A percentile compares a stretch with the other conserved stretches of the same genome.
Evolutionary conservation across 1,284 basidiomycete genomes (phyloP).

Genomic region (Cystobasidium slooffiae): DNA sequence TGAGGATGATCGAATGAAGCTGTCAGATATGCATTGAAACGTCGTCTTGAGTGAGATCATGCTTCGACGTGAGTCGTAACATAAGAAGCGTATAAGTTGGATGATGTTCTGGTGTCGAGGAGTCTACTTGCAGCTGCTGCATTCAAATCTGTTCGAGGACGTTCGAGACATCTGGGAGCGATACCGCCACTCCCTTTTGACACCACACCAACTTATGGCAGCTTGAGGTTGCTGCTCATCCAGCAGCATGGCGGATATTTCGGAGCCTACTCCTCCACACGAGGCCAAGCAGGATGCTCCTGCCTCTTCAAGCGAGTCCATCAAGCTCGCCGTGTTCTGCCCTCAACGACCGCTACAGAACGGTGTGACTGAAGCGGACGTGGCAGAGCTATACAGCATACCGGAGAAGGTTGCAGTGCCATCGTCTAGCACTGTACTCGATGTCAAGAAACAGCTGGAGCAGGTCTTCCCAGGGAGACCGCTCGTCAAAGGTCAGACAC

Average conservation of each 20-base stretch:
- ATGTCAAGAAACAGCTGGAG: slow-evolving; percentile 36
- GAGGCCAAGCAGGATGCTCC: neutral
- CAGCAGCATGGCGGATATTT: slow-evolving; percentile 1
- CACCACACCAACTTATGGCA: neutral
- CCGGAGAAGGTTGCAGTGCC: slow-evolving; percentile 18
- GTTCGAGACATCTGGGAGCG: neutral
- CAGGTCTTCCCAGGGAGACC: slow-evolving; percentile 26
- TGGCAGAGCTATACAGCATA: neutral
- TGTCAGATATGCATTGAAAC: too few species aligned
- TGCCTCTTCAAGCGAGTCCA: neutral
- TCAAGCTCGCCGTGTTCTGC: slow-evolving; percentile 38
- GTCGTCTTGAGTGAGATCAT: too few species aligned
- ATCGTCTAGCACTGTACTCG: slow-evolving; percentile 9
- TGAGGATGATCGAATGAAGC: too few species aligned
- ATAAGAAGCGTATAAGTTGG: too few species aligned
- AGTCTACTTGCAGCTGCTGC: too few species aligned
- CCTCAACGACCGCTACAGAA: slow-evolving; percentile 23
- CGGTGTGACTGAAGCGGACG: neutral
- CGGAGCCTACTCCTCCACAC: neutral
- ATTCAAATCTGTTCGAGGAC: too few species aligned
- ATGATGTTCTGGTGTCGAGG: too few species aligned
- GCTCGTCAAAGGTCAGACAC: slow-evolving; percentile 10
- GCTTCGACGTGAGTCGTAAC: too few species aligned
- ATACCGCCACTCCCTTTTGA: neutral
- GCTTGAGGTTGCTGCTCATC: neutral